Evolutionary conservation across 1,284 basidiomycete species (phyloP).

Genomic region (Chalciporus sp.): DNA sequence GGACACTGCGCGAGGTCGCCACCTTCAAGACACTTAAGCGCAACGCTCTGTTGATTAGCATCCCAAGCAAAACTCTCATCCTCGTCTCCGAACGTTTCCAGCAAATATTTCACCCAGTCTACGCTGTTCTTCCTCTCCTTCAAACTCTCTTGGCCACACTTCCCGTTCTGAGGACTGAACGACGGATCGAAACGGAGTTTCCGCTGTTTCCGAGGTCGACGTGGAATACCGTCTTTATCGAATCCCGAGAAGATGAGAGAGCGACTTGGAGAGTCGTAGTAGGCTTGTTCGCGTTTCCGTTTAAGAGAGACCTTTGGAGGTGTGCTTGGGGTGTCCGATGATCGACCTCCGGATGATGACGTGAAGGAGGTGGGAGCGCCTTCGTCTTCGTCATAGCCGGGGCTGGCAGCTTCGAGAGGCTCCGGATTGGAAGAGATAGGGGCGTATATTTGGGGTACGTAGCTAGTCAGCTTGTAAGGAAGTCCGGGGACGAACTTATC

Average conservation of each 20-base stretch:
- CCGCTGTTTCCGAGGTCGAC: conserved; percentile 30
- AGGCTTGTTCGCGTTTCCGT: conserved; percentile 32
- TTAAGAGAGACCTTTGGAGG: conserved; percentile 24
- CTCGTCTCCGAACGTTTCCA: neutral
- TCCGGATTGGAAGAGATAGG: conserved; percentile 6
- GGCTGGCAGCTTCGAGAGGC: neutral
- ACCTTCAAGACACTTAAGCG: neutral
- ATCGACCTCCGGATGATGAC: neutral
- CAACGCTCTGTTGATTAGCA: neutral
- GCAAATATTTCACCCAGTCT: conserved; percentile 1
- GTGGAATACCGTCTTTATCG: conserved; percentile 33
- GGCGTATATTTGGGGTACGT: neutral
- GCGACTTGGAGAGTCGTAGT: conserved; percentile 31
- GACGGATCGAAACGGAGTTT: conserved; percentile 31
- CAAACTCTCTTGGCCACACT: neutral
- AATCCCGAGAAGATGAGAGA: conserved; percentile 32
- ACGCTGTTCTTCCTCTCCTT: neutral
- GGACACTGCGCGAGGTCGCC: neutral
- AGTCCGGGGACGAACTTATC: conserved; percentile 19
- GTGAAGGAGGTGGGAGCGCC: neutral
- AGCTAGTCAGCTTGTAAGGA: conserved; percentile 23
- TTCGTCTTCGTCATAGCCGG: neutral
- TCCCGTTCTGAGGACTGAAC: conserved; percentile 21
- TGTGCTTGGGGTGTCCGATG: conserved; percentile 27
- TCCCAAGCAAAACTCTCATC: neutral